Evolutionary conservation across 768 basidiomycete genomes (phyloP), one percentile per base, ranked within the genome.

Genomic region (Pulveroboletus sp.): DNA sequence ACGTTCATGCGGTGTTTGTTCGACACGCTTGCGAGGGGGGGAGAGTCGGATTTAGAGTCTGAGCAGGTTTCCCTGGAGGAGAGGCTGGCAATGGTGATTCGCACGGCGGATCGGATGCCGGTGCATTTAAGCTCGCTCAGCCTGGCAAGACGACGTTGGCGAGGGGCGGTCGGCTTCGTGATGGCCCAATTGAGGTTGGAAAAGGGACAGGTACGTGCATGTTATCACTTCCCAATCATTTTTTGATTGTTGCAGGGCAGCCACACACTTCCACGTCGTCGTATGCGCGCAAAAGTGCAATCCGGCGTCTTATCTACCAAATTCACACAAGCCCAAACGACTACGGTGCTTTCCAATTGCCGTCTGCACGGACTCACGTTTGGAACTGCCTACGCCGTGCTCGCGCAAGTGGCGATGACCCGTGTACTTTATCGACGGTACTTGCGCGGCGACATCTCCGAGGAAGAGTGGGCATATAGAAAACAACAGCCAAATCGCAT

Each of bases 381-480:
- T 34, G 81, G 81, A 2, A 72, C 75, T 43, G 78, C 70, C 7
- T 73, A 70, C 33, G 71, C 76, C 3, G 72, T 37, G n/a, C n/a
- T n/a, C n/a, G n/a, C n/a, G n/a, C n/a, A n/a, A n/a, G n/a, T n/a
- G n/a, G n/a, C n/a, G n/a, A n/a, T n/a, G n/a, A n/a, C n/a, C n/a
- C n/a, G n/a, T n/a, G n/a, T n/a, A n/a, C n/a, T n/a, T n/a, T n/a
- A n/a, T n/a, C n/a, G n/a, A n/a, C n/a, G n/a, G n/a, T n/a, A n/a
- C n/a, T n/a, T n/a, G n/a, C n/a, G n/a, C n/a, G n/a, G n/a, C n/a
- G n/a, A n/a, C n/a, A n/a, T n/a, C n/a, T n/a, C n/a, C n/a, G n/a
- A n/a, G n/a, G 70, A 69, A 3, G 81, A 84, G 58, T 82, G 82
- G 81, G 69, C 69, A 19, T 72, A 72, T 38, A 63, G 81, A 24